A percentile compares a stretch with the other conserved stretches of the same genome.
Evolutionary conservation across 805 yeast species (phyloP).

Genomic region (Ogataea minuta): DNA sequence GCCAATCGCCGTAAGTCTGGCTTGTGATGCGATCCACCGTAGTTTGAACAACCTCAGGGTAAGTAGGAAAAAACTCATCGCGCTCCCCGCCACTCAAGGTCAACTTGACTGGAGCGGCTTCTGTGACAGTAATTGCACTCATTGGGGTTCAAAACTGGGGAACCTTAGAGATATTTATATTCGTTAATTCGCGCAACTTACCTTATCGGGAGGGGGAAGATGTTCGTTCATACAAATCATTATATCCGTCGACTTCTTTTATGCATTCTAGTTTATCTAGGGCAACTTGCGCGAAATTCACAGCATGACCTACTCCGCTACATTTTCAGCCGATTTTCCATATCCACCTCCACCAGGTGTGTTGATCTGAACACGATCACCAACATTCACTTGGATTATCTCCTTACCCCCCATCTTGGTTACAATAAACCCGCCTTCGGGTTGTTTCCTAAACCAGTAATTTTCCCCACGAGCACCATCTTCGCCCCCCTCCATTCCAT

Average conservation of each 20-base stretch:
- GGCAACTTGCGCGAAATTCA: neutral
- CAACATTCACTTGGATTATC: conserved; percentile 26
- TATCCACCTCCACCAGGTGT: conserved; percentile 41
- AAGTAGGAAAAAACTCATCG: no score
- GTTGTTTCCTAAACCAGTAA: conserved; percentile 24
- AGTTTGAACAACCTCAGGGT: no score
- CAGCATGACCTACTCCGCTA: neutral
- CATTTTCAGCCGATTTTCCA: conserved; percentile 18
- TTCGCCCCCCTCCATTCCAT: conserved; percentile 44
- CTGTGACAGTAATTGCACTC: no score
- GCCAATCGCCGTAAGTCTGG: conserved; percentile 26
- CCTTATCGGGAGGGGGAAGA: no score
- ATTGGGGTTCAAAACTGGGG: no score
- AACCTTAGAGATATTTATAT: no score
- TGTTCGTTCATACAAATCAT: no score
- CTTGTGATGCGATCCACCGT: neutral
- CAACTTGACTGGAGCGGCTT: no score
- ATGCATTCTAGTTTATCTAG: no score
- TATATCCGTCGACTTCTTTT: no score
- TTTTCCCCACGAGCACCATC: conserved; percentile 41
- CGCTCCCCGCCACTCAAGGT: no score
- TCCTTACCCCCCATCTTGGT: conserved; percentile 32
- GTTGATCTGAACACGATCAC: conserved; percentile 32
- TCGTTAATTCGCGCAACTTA: no score
- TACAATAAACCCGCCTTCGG: conserved; percentile 20